These are phyloP conservation scores for Ambrosia hybrid DNA, from an alignment of 140 eudicot genomes.

Conservation along the genomic window DNA sequence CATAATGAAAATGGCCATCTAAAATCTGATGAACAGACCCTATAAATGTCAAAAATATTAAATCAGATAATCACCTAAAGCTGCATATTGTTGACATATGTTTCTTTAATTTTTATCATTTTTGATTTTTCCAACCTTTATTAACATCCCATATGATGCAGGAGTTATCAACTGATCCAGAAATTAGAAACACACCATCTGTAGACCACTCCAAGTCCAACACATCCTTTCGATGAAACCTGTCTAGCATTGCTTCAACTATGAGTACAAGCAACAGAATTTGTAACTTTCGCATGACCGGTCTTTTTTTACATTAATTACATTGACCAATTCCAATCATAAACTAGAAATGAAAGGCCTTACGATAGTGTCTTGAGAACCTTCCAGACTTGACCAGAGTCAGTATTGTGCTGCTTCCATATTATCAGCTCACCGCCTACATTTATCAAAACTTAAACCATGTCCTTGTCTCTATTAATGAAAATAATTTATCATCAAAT, in stretches of 20 bases:
- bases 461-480: not conserved
- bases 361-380: conserved; percentile 87
- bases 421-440: conserved; percentile 85
- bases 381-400: conserved; percentile 83
- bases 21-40: conserved; percentile 96
- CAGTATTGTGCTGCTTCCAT: conserved; percentile 74
- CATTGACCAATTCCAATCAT: not conserved
- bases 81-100: conserved; percentile 4
- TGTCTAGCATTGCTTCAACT: conserved; percentile 37
- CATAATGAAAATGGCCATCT: conserved; percentile 94
- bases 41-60: conserved; percentile 25
- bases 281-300: not conserved
- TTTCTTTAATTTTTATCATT: not conserved
- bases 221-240: conserved; percentile 93
- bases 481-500: not conserved
- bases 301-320: not conserved
- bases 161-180: conserved; percentile 97
- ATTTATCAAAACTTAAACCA: conserved; percentile 13
- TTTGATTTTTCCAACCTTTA: conserved; percentile 54
- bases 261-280: conserved; percentile 18
- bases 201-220: conserved; percentile 94
- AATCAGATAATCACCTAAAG: conserved; percentile 26
- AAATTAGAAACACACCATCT: conserved; percentile 76
- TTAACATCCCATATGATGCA: conserved; percentile 96
- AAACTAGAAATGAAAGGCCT: conserved; percentile 38